phyloP scores from a whole-genome alignment of 768 basidiomycete species.

The Dioszegia aurantiaca region DNA sequence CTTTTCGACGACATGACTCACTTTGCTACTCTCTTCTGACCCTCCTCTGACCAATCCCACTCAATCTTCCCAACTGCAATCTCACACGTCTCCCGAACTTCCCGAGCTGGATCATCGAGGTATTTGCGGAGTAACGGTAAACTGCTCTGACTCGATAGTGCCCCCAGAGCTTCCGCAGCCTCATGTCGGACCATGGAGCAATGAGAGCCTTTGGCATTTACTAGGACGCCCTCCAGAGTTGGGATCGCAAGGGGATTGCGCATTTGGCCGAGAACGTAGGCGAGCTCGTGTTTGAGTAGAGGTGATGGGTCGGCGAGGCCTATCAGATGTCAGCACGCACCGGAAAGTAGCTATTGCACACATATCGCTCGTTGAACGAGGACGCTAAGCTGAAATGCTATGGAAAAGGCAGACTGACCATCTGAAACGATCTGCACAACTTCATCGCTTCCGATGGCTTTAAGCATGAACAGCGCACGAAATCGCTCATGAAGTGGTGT shows the following conservation, averaged over 20 bases:
- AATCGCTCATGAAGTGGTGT: conserved; percentile 83
- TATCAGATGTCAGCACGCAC: conserved; percentile 45
- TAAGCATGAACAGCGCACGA: conserved; percentile 86
- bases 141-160: conserved; percentile 70
- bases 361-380: not conserved
- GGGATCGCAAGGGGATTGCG: conserved; percentile 70
- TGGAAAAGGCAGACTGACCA: conserved; percentile 64
- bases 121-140: conserved; percentile 70
- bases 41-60: conserved; percentile 64
- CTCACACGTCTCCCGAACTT: conserved; percentile 92
- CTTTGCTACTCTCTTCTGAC: conserved; percentile 46
- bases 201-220: conserved; percentile 63
- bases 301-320: conserved; percentile 84
- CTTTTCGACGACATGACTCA: conserved; percentile 28
- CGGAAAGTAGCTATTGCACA: not conserved
- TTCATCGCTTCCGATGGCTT: conserved; percentile 66
- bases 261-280: conserved; percentile 95
- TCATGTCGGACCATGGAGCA: conserved; percentile 95
- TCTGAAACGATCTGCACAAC: conserved; percentile 81
- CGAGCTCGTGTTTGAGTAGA: conserved; percentile 91
- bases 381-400: not conserved
- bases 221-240: conserved; percentile 71
- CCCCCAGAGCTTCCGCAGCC: conserved; percentile 99
- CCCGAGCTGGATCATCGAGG: conserved; percentile 66
- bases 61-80: conserved; percentile 93